phyloP scores from a whole-genome alignment of 1,284 basidiomycete species.

The Phellinidium pouzarii region DNA sequence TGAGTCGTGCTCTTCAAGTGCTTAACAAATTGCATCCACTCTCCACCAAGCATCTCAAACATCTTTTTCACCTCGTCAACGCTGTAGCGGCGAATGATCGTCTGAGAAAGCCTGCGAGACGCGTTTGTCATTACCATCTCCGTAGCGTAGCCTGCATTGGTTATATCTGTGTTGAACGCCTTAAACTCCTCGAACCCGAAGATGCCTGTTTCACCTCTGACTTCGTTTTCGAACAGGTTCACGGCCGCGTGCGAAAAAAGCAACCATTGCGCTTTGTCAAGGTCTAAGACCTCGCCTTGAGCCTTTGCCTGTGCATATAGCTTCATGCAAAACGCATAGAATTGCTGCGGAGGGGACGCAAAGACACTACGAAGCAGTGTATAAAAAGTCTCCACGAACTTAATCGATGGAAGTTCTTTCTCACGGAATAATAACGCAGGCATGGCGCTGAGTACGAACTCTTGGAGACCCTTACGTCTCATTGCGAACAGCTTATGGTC shows the following conservation, averaged over 20 bases:
- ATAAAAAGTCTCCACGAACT: neutral
- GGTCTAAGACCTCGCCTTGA: constrained; percentile 22
- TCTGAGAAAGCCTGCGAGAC: neutral
- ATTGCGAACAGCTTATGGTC: neutral
- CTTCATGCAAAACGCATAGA: constrained; percentile 20
- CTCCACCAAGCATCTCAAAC: neutral
- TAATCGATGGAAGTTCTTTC: neutral
- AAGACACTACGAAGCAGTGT: neutral
- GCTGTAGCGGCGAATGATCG: neutral
- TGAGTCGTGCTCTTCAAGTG: neutral
- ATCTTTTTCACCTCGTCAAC: constrained; percentile 2
- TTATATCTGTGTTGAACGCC: constrained; percentile 4
- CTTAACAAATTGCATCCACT: constrained; percentile 3
- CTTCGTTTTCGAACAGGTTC: neutral
- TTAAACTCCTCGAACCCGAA: constrained; percentile 3
- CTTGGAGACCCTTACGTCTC: neutral
- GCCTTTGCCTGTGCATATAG: constrained; percentile 27
- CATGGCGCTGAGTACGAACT: neutral
- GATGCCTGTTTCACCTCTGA: neutral
- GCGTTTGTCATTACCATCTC: neutral
- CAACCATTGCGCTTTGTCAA: constrained; percentile 25
- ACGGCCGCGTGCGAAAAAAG: constrained; percentile 23
- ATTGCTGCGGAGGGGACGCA: neutral
- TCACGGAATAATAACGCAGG: neutral
- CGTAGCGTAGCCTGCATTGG: neutral